Base-by-base conservation (phyloP, 805 yeast species). In the Komagataella pseudopastoris region DNA sequence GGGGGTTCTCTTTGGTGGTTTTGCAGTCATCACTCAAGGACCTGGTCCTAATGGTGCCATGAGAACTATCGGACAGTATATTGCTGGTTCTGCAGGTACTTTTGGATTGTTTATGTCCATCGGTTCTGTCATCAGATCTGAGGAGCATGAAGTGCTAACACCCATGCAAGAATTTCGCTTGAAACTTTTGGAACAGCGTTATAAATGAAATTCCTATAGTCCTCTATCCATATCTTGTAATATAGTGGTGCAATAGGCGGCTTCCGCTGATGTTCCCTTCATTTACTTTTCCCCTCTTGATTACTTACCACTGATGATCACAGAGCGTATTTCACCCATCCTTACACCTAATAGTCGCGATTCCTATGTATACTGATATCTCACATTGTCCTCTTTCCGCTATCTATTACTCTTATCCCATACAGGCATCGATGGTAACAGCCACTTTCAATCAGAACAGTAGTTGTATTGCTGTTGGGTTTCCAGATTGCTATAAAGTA, bases 1-100 rank as follows among this genome's bases (percentile, higher is more conserved):
- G 45, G 99, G 99, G 56, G 84, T 91, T 49, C 71, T 95, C 57
- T 93, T 91, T 66, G 99, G 98, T 50, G 96, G 96, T 22, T 81
- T 87, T 62, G 84, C 96, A 53, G 85, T 95, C 58, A 67, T 88
- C 57, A 90, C 89, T 52, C 83, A 85, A 58, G 99, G 99, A 17
- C 93, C 99, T n/a, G 96, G 96, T 12, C 99, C 99, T 49, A 86
- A 88, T 63, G 99, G 99, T 52, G 88, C 88, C 52, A 86, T 93
- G 83, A 83, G 96, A 71, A 91, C 97, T 1, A 72, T 93, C 63
- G 98, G 99, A 52, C 96, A 91, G 70, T 93, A 90, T 69, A 90
- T 93, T 69, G 83, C 85, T 60, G 97, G 97, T 51, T 88, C 96
- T 4, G 96, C 96, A 2, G 96, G 95, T 49, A 91, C 97, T 8